Base-by-base conservation (phyloP, 192 early-diverging fungal species). In the Funneliformis geosporum region DNA sequence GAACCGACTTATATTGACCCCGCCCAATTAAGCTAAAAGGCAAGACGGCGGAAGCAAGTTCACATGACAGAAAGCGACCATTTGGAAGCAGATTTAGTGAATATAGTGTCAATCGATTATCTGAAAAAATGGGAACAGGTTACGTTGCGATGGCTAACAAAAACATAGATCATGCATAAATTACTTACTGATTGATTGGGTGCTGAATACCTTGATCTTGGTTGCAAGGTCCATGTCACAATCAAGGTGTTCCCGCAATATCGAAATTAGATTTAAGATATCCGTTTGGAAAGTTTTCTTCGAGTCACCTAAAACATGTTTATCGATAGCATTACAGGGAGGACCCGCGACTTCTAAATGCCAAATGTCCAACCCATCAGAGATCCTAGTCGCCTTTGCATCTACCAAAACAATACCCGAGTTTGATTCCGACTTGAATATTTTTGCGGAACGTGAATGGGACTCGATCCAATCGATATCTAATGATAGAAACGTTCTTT, bases 391-490 rank as follows among this genome's bases (percentile, higher is more conserved):
- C 27, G 67, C 69, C 33, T 73, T 79, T 40, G 25, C 18, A 28
- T 72, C 33, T 6, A 50, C 43, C 39, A 60, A 23, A 33, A 73
- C 55, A 59, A 79, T 79, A 5, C 78, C 78, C 0, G 78, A 79
- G 46, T 65, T 71, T 40, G 78, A 64, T 40, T 23, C 21, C 0
- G 78, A 79, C 60, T 72, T 79, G 55, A 44, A 39, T 42, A 71
- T 47, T 72, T 79, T 79, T 40, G 78, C 44, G 21, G 68, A 40
- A 33, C 40, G 28, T 1, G 78, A 47, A 72, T 73, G 46, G 39
- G 78, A 71, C 27, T 79, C 78, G 2, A 79, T 61, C 78, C 78
- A 79, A 72, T 79, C 68, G 47, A 79, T 60, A 79, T 79, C 28
- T n/a, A 79, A 61, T 1, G 65, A 40, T 55, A 43, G 38, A 66